Conservation (phyloP, 2,329 filamentous ascomycete genomes). For the Fusarium vanettenii region DNA sequence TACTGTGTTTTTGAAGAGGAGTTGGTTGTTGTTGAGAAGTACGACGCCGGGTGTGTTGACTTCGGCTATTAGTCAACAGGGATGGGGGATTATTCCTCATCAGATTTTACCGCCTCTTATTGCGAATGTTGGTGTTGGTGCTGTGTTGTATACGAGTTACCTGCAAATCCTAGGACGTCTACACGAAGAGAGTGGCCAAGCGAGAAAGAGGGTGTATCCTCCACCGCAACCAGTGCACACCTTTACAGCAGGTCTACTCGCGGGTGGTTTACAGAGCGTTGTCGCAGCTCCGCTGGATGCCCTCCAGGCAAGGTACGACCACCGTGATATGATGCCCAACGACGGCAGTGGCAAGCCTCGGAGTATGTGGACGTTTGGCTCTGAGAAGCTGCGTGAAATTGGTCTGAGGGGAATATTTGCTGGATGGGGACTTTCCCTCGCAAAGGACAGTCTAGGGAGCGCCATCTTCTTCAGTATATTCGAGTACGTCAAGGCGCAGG, state of each 20-base stretch:
- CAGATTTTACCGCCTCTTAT: constrained; percentile 81
- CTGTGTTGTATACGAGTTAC: constrained; percentile 81
- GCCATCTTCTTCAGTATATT: constrained; percentile 81
- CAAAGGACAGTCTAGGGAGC: constrained; percentile 76
- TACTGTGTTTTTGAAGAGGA: constrained; percentile 50
- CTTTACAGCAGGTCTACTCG: constrained; percentile 76
- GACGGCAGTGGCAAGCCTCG: constrained; percentile 58
- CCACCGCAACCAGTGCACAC: constrained; percentile 72
- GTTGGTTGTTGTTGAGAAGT: constrained; percentile 65
- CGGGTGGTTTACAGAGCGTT: constrained; percentile 76
- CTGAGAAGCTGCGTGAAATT: constrained; percentile 74
- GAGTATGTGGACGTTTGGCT: constrained; percentile 80
- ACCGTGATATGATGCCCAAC: constrained; percentile 58
- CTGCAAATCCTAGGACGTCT: constrained; percentile 74
- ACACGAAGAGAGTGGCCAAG: constrained; percentile 70
- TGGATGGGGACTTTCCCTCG: constrained; percentile 75
- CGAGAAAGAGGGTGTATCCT: constrained; percentile 74
- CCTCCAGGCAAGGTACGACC: constrained; percentile 78
- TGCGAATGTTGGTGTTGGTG: constrained; percentile 79
- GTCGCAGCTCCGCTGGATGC: constrained; percentile 81
- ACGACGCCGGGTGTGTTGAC: constrained; percentile 78
- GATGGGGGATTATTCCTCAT: constrained; percentile 79
- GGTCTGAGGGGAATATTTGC: constrained; percentile 79
- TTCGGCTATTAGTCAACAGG: constrained; percentile 74
- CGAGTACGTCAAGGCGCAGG: constrained; percentile 80